Base-by-base conservation (phyloP, 345 rosid genomes). In the Kernera saxatilis region DNA sequence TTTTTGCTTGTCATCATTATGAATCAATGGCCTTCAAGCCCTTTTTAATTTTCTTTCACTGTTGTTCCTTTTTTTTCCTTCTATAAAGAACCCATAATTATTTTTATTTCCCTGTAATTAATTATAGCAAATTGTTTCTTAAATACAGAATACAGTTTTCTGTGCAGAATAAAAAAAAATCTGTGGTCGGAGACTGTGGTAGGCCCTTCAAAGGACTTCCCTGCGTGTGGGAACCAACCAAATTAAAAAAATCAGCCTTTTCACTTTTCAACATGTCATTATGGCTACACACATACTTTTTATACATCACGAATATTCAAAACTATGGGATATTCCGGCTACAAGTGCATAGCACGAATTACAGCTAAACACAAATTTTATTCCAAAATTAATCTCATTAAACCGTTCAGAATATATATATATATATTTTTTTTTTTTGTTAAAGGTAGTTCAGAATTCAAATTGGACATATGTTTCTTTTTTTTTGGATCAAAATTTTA, bases 191-290 rank as follows among this genome's bases (percentile, higher is more conserved):
- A 56, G 51, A 39, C 13, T 46, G 41, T 67, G 71, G 79, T 29
- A 67, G 81, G 72, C 52, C 46, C 60, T 41, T 58, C 41, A 51
- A 62, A 13, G 69, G 74, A 69, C 68, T 83, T 84, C 91, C 87
- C 72, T 67, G 65, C 60, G 62, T 70, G 53, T 70, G 64, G 88
- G 88, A 86, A 69, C 86, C 80, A 81, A 82, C 79, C 53, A 40
- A 62, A 52, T 74, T 1, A 25, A 65, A 18, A 40, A 29, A 35
- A 49, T n/a, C 10, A 49, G 41, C 43, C 39, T 75, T 68, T 75
- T 68, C 57, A 67, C 57, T 68, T 74, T 65, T 66, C 77, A 73
- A 74, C 68, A 57, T 66, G 67, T 30, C 72, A 41, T 30, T 39
- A 55, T 66, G 48, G 60, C 23, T 55, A 51, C 59, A 46, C 35